These are phyloP conservation scores for Fennellomyces sp. DNA, from an alignment of 371 early-diverging fungal genomes.

Conservation along the genomic window DNA sequence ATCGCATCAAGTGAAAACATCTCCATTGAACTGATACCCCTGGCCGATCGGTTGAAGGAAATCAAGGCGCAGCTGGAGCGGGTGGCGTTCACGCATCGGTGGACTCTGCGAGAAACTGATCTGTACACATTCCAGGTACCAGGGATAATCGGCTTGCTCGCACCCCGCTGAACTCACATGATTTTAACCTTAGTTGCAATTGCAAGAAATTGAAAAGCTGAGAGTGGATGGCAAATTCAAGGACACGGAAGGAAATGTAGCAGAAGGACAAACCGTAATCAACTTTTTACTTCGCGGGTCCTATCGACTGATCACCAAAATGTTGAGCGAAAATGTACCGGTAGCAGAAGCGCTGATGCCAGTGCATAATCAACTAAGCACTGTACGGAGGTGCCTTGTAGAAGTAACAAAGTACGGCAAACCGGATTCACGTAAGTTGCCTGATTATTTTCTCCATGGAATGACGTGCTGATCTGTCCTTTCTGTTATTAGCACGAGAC, in stretches of 20 bases:
- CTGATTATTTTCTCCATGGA: background rate
- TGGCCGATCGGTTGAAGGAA: conserved; percentile 75
- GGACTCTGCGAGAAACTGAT: conserved; percentile 85
- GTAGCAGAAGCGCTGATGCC: conserved; percentile 87
- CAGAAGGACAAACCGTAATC: conserved; percentile 75
- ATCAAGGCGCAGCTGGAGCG: conserved; percentile 78
- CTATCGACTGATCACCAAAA: conserved; percentile 84
- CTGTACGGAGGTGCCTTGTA: conserved; percentile 79
- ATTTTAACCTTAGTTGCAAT: conserved; percentile 48
- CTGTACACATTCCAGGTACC: conserved; percentile 76
- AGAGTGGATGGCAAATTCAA: conserved; percentile 75
- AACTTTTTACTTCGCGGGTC: conserved; percentile 88
- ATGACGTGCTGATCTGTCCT: background rate
- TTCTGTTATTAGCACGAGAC: conserved; percentile 59
- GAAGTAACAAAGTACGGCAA: conserved; percentile 87
- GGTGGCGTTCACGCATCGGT: conserved; percentile 76
- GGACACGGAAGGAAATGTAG: conserved; percentile 62
- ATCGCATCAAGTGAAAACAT: conserved; percentile 77
- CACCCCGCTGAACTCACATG: background rate
- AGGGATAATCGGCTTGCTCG: background rate
- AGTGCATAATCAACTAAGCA: conserved; percentile 82
- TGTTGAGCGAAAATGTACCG: conserved; percentile 81
- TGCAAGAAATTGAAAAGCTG: conserved; percentile 72
- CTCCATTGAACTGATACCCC: conserved; percentile 66
- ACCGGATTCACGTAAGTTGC: conserved; percentile 62